Percentiles rank a stretch among this genome's conserved stretches.
Conservation (phyloP, 148 eudicot genomes). For the Fallopia convolvulus region DNA sequence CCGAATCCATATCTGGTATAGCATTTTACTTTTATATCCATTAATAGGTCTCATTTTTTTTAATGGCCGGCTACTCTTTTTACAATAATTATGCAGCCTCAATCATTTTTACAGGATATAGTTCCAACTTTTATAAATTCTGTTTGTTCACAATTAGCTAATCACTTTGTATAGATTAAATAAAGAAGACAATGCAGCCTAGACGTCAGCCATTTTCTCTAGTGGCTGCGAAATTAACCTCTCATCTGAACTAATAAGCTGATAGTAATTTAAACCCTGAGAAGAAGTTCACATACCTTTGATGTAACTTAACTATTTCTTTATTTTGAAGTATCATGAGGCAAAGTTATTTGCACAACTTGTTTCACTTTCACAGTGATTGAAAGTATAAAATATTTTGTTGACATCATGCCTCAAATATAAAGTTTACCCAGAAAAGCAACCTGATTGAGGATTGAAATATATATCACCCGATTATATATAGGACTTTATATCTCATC, state of each 20-base stretch:
- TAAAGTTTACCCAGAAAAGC: not conserved
- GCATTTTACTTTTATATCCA: constrained; percentile 1
- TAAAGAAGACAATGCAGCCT: not conserved
- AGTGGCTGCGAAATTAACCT: constrained; percentile 6
- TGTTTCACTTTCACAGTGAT: not conserved
- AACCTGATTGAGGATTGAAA: not conserved
- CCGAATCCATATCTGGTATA: constrained; percentile 63
- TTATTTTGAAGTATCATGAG: not conserved
- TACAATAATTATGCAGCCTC: not conserved
- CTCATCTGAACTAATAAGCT: not conserved
- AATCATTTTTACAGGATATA: not conserved
- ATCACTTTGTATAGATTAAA: not conserved
- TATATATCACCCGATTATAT: not conserved
- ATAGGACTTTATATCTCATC: not conserved
- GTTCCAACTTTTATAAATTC: not conserved
- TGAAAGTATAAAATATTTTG: not conserved
- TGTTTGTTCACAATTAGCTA: not conserved
- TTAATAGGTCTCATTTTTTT: not conserved
- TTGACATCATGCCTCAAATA: not conserved
- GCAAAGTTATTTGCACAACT: not conserved
- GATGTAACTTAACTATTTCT: not conserved
- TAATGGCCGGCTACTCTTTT: not conserved
- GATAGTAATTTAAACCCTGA: not conserved
- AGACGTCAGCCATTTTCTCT: not conserved
- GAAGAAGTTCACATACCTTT: not conserved